Base-by-base conservation (phyloP, 768 basidiomycete species). In the Boletus vermiculosoides region DNA sequence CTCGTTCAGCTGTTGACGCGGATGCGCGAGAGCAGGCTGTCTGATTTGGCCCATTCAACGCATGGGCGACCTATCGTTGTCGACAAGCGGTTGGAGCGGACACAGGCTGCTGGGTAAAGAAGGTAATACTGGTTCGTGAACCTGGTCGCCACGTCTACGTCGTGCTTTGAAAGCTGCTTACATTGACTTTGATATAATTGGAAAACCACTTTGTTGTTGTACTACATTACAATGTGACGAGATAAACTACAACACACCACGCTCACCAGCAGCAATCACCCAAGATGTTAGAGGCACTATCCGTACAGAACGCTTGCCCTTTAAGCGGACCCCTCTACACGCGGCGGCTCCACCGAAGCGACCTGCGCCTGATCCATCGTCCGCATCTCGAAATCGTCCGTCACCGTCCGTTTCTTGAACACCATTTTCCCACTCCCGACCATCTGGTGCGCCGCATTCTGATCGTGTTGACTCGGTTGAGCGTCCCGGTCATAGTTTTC, bases 81-180 rank as follows among this genome's bases (percentile, higher is more conserved):
- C 7, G 90, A 91, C 70, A 88, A 87, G 73, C 79, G 87, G 74
- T 67, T 91, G 63, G 89, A 89, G 69, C 77, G 88, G 68, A 78
- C 86, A 5, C 87, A 88, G 64, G 84, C 84, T 23, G 84, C 79
- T 9, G 83, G 84, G 2, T 84, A 12, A 42, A 6, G 16, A 2
- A 5, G 3, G 25, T 1, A 11, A n/a, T 20, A 2, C 7, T 25
- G 4, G 23, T 11, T 48, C 9, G 20, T 52, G 51, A 2, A 18
- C 31, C 10, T 20, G 9, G 15, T 20, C 20, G 31, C 30, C 10
- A 9, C 30, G 7, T 50, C 23, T 5, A 50, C 6, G 12, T 2
- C 12, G 2, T 8, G 18, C 25, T 8, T 8, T 20, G 13, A 50
- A n/a, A 1, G 8, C 3, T 28, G 3, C 11, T 20, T 50, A 6